Conservation (phyloP, 495 filamentous ascomycete species). For the Terfezia claveryi region DNA sequence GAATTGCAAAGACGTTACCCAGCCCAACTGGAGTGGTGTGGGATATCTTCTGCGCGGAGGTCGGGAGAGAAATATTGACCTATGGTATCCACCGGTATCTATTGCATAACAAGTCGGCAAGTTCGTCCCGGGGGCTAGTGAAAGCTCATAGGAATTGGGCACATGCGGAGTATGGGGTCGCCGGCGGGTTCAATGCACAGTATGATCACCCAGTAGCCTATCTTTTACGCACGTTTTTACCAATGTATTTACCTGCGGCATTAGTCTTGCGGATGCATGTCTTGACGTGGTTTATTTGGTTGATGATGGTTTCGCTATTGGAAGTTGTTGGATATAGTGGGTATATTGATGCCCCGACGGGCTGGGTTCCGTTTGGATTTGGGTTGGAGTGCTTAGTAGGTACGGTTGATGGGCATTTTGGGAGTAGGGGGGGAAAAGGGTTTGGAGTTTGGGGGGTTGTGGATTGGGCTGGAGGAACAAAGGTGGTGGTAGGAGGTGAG, state of each 20-base stretch:
- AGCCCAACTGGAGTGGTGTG: slow-evolving; percentile 39
- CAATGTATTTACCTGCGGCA: slow-evolving; percentile 47
- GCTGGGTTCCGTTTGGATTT: slow-evolving; percentile 41
- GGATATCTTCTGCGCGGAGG: slow-evolving; percentile 29
- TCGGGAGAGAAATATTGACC: slow-evolving; percentile 32
- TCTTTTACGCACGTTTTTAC: slow-evolving; percentile 44
- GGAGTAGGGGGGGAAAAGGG: slow-evolving; percentile 40
- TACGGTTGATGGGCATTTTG: slow-evolving; percentile 45
- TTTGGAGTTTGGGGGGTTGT: slow-evolving; percentile 55
- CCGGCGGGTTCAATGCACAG: slow-evolving; percentile 33
- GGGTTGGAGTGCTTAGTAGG: slow-evolving; percentile 53
- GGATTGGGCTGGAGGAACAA: slow-evolving; percentile 58
- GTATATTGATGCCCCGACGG: slow-evolving; percentile 26
- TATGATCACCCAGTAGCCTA: slow-evolving; percentile 68
- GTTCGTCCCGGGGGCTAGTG: background rate
- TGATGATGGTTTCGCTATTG: slow-evolving; percentile 46
- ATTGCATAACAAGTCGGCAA: slow-evolving; percentile 31
- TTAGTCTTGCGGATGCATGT: slow-evolving; percentile 45
- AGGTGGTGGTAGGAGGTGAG: slow-evolving; percentile 32
- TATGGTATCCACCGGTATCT: slow-evolving; percentile 55
- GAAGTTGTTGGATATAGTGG: slow-evolving; percentile 59
- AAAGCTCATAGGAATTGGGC: slow-evolving; percentile 39
- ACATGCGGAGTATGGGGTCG: slow-evolving; percentile 37
- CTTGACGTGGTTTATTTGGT: slow-evolving; percentile 53
- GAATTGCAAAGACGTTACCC: slow-evolving; percentile 34